Evolutionary conservation across 441 rosid genomes (phyloP).

Genomic region (Pelargonium australe): DNA sequence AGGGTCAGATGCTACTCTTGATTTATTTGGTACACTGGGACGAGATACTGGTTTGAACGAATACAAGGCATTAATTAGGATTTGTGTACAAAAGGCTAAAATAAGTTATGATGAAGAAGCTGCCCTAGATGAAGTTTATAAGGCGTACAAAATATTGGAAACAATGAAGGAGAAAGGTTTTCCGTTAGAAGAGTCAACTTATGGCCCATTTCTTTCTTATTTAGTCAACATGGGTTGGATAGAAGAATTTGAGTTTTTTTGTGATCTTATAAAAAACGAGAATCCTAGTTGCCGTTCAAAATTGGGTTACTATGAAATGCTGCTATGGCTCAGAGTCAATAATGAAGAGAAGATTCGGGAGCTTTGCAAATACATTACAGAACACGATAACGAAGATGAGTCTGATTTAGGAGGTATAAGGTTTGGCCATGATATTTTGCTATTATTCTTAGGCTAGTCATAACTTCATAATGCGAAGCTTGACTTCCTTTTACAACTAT

Average conservation of each 20-base stretch:
- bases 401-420: conserved; percentile 44
- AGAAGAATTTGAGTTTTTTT: conserved; percentile 46
- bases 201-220: conserved; percentile 54
- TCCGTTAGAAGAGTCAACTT: conserved; percentile 46
- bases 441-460: background rate
- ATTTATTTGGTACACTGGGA: conserved; percentile 52
- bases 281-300: conserved; percentile 35
- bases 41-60: conserved; percentile 57
- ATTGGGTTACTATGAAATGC: conserved; percentile 83
- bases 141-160: conserved; percentile 35
- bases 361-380: conserved; percentile 36
- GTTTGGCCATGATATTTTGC: conserved; percentile 6
- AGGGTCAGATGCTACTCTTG: conserved; percentile 46
- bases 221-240: conserved; percentile 60
- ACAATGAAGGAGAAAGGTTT: conserved; percentile 61
- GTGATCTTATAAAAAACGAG: conserved; percentile 35
- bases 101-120: conserved; percentile 39
- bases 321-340: conserved; percentile 42
- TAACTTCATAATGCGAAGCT: background rate
- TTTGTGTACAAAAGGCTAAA: conserved; percentile 46
- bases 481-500: background rate
- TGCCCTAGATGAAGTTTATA: conserved; percentile 37
- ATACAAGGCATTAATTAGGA: conserved; percentile 43
- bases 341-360: conserved; percentile 50
- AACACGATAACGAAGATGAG: conserved; percentile 27